A percentile compares a stretch with the other conserved stretches of the same genome.
These are phyloP conservation scores for Secale cereale DNA, from an alignment of 176 grass and related monocot genomes.

Conservation along the genomic window DNA sequence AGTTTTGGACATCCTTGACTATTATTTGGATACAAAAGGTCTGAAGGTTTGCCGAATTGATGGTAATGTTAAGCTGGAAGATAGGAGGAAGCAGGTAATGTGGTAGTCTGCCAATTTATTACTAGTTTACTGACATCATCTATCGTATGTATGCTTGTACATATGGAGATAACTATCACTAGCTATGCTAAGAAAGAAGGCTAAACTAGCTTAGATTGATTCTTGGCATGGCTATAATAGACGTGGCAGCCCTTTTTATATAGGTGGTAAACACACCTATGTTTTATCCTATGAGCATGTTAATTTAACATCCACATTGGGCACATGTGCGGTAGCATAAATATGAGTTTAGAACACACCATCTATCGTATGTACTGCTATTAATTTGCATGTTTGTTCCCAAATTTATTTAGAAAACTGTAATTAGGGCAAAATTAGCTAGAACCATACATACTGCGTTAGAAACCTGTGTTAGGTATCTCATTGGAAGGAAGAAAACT, in stretches of 20 bases:
- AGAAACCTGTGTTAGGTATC: not conserved
- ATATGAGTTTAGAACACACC: not conserved
- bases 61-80: slow-evolving; percentile 72
- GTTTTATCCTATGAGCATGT: not conserved
- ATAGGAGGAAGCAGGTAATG: slow-evolving; percentile 75
- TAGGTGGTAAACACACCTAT: not conserved
- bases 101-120: slow-evolving; percentile 12
- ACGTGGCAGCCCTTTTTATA: not conserved
- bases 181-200: not conserved
- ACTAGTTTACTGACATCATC: not conserved
- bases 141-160: not conserved
- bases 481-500: no score
- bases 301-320: not conserved
- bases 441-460: not conserved
- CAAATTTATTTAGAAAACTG: not conserved
- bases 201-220: not conserved
- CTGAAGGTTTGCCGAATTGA: slow-evolving; percentile 83
- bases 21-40: slow-evolving; percentile 71
- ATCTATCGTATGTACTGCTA: no score
- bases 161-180: not conserved
- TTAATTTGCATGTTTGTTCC: not conserved
- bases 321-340: not conserved
- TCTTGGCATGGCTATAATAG: not conserved
- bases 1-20: slow-evolving; percentile 83
- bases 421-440: not conserved